phyloP scores from a whole-genome alignment of 2,329 filamentous ascomycete species.

The Aspergillus floridensis region DNA sequence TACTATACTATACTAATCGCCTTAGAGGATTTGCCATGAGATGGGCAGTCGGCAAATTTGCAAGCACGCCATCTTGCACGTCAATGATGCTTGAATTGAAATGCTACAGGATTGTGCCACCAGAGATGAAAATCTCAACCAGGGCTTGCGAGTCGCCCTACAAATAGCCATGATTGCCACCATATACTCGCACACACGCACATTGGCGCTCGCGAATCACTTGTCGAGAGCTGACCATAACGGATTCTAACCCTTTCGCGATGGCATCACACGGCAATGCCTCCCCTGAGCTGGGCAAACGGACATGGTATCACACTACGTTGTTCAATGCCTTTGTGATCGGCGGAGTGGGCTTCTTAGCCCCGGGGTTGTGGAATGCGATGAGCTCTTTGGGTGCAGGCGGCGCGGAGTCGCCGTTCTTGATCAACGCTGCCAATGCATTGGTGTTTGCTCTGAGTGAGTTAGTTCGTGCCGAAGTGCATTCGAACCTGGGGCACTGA shows the following conservation, averaged over 20 bases:
- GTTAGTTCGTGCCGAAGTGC: neutral
- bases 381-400: slow-evolving; percentile 56
- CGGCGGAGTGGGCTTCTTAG: slow-evolving; percentile 52
- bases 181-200: neutral
- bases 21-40: too few relatives aligned
- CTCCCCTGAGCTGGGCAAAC: slow-evolving; percentile 1
- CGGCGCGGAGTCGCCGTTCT: slow-evolving; percentile 51
- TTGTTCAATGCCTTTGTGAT: slow-evolving; percentile 56
- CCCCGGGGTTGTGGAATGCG: slow-evolving; percentile 52
- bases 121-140: neutral
- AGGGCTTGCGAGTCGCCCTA: neutral
- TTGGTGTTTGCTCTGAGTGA: slow-evolving; percentile 44
- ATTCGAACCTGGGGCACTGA: neutral
- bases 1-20: neutral
- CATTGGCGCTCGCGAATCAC: neutral
- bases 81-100: neutral
- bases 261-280: neutral
- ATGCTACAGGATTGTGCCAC: neutral
- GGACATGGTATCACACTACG: slow-evolving; percentile 50
- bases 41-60: neutral
- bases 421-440: slow-evolving; percentile 54
- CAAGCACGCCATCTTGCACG: neutral
- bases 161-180: neutral
- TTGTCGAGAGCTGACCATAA: neutral
- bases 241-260: neutral